Conservation (phyloP, 306 rosid species). For the Biancaea sappan region DNA sequence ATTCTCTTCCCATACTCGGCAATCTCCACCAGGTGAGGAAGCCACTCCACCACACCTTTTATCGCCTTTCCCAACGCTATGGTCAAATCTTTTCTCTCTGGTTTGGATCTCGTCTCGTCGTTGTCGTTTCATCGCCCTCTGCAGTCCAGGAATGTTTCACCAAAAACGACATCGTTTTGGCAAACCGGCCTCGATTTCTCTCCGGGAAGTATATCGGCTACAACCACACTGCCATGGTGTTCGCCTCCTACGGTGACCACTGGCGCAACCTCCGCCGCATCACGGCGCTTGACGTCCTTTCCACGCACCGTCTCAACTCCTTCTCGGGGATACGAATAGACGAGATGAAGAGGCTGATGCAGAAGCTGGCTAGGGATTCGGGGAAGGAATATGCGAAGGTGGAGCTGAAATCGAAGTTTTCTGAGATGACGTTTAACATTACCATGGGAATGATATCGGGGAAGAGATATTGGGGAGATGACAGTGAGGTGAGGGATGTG, state of each 20-base stretch:
- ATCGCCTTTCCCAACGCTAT: too few species aligned
- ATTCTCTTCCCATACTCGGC: too few species aligned
- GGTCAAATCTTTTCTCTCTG: too few species aligned
- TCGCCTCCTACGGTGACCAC: conserved; percentile 54
- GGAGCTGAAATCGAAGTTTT: too few species aligned
- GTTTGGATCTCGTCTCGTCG: conserved; percentile 39
- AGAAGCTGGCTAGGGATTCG: conserved; percentile 32
- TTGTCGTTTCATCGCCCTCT: conserved; percentile 43
- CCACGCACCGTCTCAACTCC: conserved; percentile 38
- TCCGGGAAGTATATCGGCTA: conserved; percentile 43
- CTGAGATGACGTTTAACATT: too few species aligned
- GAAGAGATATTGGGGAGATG: conserved; percentile 51
- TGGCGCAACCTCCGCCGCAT: too few species aligned
- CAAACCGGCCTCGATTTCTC: conserved; percentile 48
- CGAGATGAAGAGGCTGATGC: too few species aligned
- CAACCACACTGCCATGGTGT: conserved; percentile 41
- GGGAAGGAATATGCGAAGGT: conserved; percentile 58
- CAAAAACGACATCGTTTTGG: conserved; percentile 55
- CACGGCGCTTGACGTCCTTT: conserved; percentile 46
- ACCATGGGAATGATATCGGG: too few species aligned
- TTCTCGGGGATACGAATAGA: conserved; percentile 40
- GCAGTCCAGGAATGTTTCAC: conserved; percentile 49
- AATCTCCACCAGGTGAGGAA: too few species aligned
- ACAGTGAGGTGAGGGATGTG: conserved; percentile 39
- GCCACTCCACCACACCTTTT: too few species aligned